These are phyloP conservation scores for Zymoseptoria crescenta DNA, from an alignment of 2,329 filamentous ascomycete species.

Conservation along the genomic window DNA sequence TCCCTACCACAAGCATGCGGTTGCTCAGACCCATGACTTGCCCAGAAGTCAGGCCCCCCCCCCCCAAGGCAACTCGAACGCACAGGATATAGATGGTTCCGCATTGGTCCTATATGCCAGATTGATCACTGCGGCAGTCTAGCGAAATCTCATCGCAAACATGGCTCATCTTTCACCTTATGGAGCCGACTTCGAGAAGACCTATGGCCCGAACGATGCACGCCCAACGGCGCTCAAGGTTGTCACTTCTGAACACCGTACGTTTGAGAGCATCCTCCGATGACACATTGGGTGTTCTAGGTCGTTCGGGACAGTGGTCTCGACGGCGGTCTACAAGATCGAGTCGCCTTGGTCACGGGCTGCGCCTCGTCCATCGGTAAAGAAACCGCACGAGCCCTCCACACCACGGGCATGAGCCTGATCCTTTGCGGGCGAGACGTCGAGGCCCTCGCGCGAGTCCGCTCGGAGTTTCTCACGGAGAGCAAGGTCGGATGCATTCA, in stretches of 20 bases:
- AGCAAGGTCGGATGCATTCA: too few species aligned
- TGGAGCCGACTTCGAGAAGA: too few species aligned
- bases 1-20: neutral
- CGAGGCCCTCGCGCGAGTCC: too few species aligned
- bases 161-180: neutral
- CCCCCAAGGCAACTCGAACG: neutral
- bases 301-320: slow-evolving; percentile 22
- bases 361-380: slow-evolving; percentile 35
- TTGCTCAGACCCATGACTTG: neutral
- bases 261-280: too few species aligned
- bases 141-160: neutral
- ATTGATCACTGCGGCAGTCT: neutral
- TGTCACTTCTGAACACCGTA: slow-evolving; percentile 16
- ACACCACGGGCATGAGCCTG: neutral
- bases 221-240: slow-evolving; percentile 19
- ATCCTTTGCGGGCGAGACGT: too few species aligned
- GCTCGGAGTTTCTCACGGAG: too few species aligned
- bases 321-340: slow-evolving; percentile 27
- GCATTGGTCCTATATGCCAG: neutral
- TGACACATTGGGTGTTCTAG: slow-evolving; percentile 1
- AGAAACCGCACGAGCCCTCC: slow-evolving; percentile 36
- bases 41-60: too few species aligned
- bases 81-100: neutral
- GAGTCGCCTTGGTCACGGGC: slow-evolving; percentile 35
- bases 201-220: slow-evolving; percentile 5